phyloP scores from a whole-genome alignment of 1,284 basidiomycete genomes.

The Trichosporon ovoides region DNA sequence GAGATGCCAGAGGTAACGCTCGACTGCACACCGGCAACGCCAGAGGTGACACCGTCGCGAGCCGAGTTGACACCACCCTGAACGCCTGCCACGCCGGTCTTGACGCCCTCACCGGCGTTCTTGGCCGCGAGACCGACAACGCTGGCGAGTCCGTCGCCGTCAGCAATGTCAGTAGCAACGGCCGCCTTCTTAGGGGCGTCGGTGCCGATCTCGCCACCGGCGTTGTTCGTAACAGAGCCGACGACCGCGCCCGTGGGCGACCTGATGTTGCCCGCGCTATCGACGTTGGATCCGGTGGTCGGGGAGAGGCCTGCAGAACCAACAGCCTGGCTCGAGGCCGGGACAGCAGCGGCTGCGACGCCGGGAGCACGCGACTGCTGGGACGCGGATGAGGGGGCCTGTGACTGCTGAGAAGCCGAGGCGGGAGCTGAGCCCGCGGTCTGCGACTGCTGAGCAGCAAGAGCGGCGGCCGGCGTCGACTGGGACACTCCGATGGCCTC shows the following conservation, averaged over 20 bases:
- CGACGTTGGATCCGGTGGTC: background rate
- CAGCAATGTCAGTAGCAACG: background rate
- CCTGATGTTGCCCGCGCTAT: background rate
- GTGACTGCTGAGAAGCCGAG: too few relatives aligned
- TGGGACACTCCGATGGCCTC: too few relatives aligned
- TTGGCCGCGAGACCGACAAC: background rate
- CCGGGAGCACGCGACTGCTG: too few relatives aligned
- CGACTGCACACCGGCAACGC: too few relatives aligned
- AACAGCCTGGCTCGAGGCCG: background rate
- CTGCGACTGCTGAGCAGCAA: too few relatives aligned
- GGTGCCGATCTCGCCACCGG: slow-evolving; percentile 1
- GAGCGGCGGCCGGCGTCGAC: too few relatives aligned
- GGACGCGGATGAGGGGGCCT: too few relatives aligned
- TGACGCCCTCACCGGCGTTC: background rate
- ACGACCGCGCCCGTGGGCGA: background rate
- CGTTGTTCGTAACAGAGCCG: background rate
- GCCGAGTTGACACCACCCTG: background rate
- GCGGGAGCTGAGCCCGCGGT: too few relatives aligned
- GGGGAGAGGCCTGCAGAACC: background rate
- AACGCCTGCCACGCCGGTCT: background rate
- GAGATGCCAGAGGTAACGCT: too few relatives aligned
- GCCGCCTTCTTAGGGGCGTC: slow-evolving; percentile 6
- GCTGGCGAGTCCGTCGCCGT: background rate
- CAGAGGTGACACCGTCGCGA: too few relatives aligned
- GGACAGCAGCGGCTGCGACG: background rate